These are phyloP conservation scores for Dianthus caryophyllus DNA, from an alignment of 148 eudicot species.

Conservation along the genomic window DNA sequence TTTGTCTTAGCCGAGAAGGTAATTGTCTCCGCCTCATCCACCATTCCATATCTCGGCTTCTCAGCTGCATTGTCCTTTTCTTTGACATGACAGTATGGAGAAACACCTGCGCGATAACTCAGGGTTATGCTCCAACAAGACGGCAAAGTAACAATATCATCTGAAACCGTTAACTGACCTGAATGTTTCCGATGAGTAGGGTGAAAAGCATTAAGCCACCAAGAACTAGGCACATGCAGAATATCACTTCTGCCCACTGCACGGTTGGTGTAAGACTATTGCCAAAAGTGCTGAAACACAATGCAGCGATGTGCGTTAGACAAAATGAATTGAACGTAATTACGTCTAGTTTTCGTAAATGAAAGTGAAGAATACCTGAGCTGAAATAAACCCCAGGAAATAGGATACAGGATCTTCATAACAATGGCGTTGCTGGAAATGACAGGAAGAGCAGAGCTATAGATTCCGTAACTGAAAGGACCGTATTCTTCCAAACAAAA, in stretches of 20 bases:
- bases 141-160: background rate
- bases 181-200: constrained; percentile 40
- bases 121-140: constrained; percentile 3
- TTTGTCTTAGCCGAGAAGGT: constrained; percentile 58
- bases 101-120: constrained; percentile 45
- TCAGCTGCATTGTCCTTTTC: constrained; percentile 73
- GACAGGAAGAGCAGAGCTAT: constrained; percentile 70
- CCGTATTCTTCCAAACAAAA: constrained; percentile 59
- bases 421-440: constrained; percentile 61
- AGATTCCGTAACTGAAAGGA: constrained; percentile 64
- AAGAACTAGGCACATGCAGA: constrained; percentile 40
- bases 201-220: constrained; percentile 50
- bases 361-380: constrained; percentile 46
- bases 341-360: too few relatives aligned
- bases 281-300: constrained; percentile 30
- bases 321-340: too few relatives aligned
- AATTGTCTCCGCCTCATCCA: constrained; percentile 90
- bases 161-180: constrained; percentile 24
- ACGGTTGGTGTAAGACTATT: constrained; percentile 36
- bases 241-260: constrained; percentile 38
- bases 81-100: constrained; percentile 73
- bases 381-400: constrained; percentile 81
- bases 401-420: constrained; percentile 80
- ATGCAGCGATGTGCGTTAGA: too few relatives aligned
- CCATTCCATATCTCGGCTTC: constrained; percentile 85